Conservation (phyloP, 1,139 yeast genomes). For the Scheffersomyces insectosa region DNA sequence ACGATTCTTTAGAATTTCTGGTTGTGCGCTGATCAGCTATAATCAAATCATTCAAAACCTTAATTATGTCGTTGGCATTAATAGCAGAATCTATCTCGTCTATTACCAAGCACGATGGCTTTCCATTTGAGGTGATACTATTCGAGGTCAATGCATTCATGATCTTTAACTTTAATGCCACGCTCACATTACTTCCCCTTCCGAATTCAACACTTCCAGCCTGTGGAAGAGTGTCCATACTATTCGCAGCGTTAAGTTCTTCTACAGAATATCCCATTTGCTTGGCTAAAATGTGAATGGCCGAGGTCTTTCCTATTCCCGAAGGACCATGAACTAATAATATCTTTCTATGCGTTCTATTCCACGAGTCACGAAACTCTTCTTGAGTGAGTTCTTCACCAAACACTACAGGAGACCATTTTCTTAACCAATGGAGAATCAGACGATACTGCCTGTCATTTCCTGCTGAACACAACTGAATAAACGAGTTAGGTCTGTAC, state of each 20-base stretch:
- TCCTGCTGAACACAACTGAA: slow-evolving; percentile 67
- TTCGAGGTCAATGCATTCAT: slow-evolving; percentile 68
- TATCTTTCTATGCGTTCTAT: slow-evolving; percentile 72
- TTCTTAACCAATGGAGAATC: slow-evolving; percentile 75
- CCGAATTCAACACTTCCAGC: slow-evolving; percentile 57
- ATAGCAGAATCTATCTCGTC: slow-evolving; percentile 94
- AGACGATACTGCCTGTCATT: slow-evolving; percentile 76
- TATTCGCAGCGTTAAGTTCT: slow-evolving; percentile 90
- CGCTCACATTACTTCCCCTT: slow-evolving; percentile 44
- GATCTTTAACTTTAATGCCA: slow-evolving; percentile 51
- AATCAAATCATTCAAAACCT: slow-evolving; percentile 61
- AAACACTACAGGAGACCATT: slow-evolving; percentile 76
- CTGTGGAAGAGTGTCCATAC: slow-evolving; percentile 40
- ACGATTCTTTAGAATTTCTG: slow-evolving; percentile 18
- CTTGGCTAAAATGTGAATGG: slow-evolving; percentile 80
- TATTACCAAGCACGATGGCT: slow-evolving; percentile 78
- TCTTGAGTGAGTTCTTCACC: slow-evolving; percentile 33
- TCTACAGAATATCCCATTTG: slow-evolving; percentile 80
- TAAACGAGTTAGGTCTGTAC: slow-evolving; percentile 72
- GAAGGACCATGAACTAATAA: slow-evolving; percentile 88
- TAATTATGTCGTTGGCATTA: slow-evolving; percentile 73
- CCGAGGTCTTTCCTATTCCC: slow-evolving; percentile 93
- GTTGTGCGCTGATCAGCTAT: slow-evolving; percentile 58
- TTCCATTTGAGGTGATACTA: slow-evolving; percentile 52
- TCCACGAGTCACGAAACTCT: slow-evolving; percentile 51